These are phyloP conservation scores for Thraustochytrium sp. DNA, from an alignment of 352 stramenopile genomes.

Conservation along the genomic window DNA sequence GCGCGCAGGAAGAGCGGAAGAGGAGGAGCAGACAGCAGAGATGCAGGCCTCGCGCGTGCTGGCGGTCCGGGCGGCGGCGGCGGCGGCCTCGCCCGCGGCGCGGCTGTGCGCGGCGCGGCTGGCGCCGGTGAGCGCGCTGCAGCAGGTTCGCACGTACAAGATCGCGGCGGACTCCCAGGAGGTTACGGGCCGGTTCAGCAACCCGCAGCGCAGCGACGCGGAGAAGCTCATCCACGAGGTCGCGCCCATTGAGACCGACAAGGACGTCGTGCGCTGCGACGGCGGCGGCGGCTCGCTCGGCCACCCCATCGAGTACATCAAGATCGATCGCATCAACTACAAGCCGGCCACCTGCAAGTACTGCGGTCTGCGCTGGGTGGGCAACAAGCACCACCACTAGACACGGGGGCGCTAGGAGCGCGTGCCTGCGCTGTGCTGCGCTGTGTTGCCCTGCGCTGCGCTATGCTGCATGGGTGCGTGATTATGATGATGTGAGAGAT, in stretches of 20 bases:
- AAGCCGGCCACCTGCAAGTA: constrained; percentile 79
- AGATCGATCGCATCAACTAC: constrained; percentile 74
- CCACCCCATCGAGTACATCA: constrained; percentile 92
- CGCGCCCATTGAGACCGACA: constrained; percentile 80
- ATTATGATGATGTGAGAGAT: no score
- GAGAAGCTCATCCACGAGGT: constrained; percentile 76
- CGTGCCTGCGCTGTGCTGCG: no score
- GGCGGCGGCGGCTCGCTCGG: constrained; percentile 88
- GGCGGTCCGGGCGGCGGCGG: no score
- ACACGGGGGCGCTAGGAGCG: background rate
- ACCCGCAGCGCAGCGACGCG: constrained; percentile 76
- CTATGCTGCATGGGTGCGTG: no score
- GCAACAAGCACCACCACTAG: constrained; percentile 64
- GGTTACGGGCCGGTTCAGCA: constrained; percentile 58
- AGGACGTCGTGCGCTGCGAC: constrained; percentile 84
- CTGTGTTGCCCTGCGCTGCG: no score
- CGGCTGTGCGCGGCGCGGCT: background rate
- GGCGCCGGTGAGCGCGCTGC: background rate
- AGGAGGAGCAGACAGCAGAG: no score
- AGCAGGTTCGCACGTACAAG: constrained; percentile 19
- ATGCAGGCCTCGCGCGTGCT: no score
- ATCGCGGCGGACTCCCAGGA: background rate
- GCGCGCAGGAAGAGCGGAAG: no score
- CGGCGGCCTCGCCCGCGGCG: background rate
- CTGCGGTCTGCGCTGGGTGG: constrained; percentile 81